Evolutionary conservation across 2,329 filamentous ascomycete genomes (phyloP), one percentile per base, ranked within the genome.

Genomic region (Penicillium verrucosum): DNA sequence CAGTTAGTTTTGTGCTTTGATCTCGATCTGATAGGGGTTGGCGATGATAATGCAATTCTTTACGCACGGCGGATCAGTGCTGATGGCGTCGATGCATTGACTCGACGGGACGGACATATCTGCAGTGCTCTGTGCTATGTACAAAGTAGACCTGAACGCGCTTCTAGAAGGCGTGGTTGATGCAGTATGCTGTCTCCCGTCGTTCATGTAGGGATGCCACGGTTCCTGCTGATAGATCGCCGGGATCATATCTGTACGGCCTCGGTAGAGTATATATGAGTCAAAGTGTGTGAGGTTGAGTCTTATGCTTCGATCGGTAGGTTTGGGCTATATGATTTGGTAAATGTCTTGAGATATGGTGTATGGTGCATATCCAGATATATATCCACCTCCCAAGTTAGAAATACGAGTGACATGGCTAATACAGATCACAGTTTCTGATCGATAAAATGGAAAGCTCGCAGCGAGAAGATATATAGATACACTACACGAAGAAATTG

Each of bases 121-220:
- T 56, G 54, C 54, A 56, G 54, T 56, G 48, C 42, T 56, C 36
- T 52, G 47, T 56, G 48, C 21, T 56, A 52, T 56, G 49, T 46
- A 45, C 34, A 52, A 30, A 29, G 36, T 52, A 41, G 29, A 55
- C 21, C 14, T 50, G 44, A 44, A 36, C 44, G 21, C 29, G 14
- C 54, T 56, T 56, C 41, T 38, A 52, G 47, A 51, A 52, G 29
- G 21, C 27, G 23, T 46, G 48, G 54, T 45, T 41, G 48, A 46
- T 52, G 54, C 54, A 56, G 48, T 56, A 56, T 56, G 54, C 54
- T 56, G 54, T 52, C 41, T 56, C 42, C 54, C 54, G 48, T 48
- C 27, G 47, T 56, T 55, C 29, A 52, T 56, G 54, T 56, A 52
- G 54, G 54, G 27, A 44, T 56, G 21, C 47, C 46, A 37, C 18